Conservation (phyloP, 257 asterid genomes). For the Ocimum tenuiflorum region DNA sequence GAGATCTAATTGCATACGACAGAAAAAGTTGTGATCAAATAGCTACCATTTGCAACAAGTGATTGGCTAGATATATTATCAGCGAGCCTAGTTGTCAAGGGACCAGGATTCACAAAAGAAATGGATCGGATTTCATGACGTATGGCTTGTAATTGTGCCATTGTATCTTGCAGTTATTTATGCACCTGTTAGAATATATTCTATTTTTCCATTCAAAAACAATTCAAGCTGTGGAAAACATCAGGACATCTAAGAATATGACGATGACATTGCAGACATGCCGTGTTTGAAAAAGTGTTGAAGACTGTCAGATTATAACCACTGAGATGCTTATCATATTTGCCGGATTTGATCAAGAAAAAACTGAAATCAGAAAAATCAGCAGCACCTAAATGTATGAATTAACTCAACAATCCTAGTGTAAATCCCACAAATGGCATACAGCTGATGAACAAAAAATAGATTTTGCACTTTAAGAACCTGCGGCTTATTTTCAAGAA, state of each 20-base stretch:
- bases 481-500: not conserved
- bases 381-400: not conserved
- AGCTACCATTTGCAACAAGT: conserved; percentile 33
- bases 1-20: not conserved
- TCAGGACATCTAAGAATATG: not conserved
- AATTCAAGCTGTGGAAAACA: not conserved
- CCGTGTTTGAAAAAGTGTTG: not conserved
- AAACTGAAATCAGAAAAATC: not conserved
- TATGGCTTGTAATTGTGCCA: conserved; percentile 82
- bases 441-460: not conserved
- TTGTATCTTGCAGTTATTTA: conserved; percentile 82
- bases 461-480: not conserved
- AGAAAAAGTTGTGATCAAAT: conserved; percentile 3
- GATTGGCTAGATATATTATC: conserved; percentile 45
- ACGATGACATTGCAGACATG: not conserved
- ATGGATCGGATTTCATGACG: conserved; percentile 67
- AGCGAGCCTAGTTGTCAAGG: conserved; percentile 56
- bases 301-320: not conserved
- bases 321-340: not conserved
- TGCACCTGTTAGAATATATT: conserved; percentile 48
- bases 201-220: not conserved
- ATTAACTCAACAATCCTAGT: not conserved
- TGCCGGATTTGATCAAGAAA: not conserved
- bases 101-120: conserved; percentile 72
- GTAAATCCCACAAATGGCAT: not conserved